A percentile compares a stretch with the other conserved stretches of the same genome.
phyloP scores from a whole-genome alignment of 2,329 filamentous ascomycete genomes.

The Aspergillus sp. region DNA sequence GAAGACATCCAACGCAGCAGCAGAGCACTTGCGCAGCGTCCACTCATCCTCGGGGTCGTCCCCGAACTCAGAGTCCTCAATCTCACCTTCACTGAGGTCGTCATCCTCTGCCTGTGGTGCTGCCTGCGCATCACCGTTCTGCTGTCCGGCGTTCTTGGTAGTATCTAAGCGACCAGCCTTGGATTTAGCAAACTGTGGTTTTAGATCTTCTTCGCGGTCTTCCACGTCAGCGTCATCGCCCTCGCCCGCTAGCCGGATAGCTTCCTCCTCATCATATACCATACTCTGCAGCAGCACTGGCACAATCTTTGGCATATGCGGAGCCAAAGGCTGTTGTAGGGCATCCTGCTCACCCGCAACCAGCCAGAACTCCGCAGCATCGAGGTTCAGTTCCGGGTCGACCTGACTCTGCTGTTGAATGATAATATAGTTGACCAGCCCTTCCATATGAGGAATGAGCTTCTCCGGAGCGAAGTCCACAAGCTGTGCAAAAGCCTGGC shows the following conservation, averaged over 20 bases:
- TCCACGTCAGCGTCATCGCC: constrained; percentile 90
- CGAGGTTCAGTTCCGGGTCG: constrained; percentile 85
- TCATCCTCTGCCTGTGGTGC: constrained; percentile 63
- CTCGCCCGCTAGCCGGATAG: constrained; percentile 77
- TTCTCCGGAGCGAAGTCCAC: constrained; percentile 90
- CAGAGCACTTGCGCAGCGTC: constrained; percentile 96
- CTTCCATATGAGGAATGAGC: constrained; percentile 81
- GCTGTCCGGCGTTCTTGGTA: constrained; percentile 40
- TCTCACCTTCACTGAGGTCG: constrained; percentile 83
- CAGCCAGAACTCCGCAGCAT: constrained; percentile 97
- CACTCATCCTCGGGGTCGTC: constrained; percentile 84
- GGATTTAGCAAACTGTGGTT: constrained; percentile 81
- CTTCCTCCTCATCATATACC: constrained; percentile 95
- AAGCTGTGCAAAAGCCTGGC: constrained; percentile 86
- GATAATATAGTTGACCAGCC: constrained; percentile 90
- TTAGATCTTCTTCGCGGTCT: constrained; percentile 86
- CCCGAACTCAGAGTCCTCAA: constrained; percentile 70
- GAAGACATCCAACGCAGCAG: constrained; percentile 90
- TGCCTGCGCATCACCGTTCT: constrained; percentile 48
- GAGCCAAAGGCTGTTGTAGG: constrained; percentile 72
- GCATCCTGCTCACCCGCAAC: constrained; percentile 84
- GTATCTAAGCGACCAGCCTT: constrained; percentile 62
- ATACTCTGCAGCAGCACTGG: constrained; percentile 90
- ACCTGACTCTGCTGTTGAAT: constrained; percentile 77
- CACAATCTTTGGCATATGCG: constrained; percentile 79